phyloP scores from a whole-genome alignment of 2,329 filamentous ascomycete genomes.

The Raffaelea ambrosiae region DNA sequence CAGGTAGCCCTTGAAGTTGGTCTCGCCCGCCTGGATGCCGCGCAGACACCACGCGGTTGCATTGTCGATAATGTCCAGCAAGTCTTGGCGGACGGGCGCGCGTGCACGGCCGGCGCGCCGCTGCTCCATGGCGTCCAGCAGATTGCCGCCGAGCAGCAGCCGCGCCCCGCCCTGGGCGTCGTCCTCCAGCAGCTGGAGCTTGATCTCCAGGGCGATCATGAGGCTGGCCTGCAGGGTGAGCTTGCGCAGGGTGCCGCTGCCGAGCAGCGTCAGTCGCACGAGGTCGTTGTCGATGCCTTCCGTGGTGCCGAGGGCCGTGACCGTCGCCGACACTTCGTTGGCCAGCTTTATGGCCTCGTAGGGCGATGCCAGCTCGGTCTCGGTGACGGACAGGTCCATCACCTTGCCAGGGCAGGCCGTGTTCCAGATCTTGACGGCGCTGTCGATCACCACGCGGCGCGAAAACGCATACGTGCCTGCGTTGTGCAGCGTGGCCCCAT shows the following conservation, averaged over 20 bases:
- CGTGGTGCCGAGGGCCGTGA: neutral
- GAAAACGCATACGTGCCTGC: conserved; percentile 44
- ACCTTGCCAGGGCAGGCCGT: conserved; percentile 10
- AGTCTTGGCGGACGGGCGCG: neutral
- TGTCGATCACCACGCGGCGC: conserved; percentile 37
- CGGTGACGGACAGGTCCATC: neutral
- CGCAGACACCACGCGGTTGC: conserved; percentile 7
- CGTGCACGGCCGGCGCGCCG: neutral
- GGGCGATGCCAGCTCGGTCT: too few species aligned
- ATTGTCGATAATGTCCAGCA: conserved; percentile 2
- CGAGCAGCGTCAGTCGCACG: conserved; percentile 29
- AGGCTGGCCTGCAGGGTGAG: conserved; percentile 28
- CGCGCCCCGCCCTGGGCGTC: neutral
- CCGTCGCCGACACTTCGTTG: too few species aligned
- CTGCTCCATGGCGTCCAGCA: neutral
- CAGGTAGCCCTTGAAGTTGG: conserved; percentile 45
- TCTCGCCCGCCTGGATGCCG: conserved; percentile 26
- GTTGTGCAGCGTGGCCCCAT: conserved; percentile 27
- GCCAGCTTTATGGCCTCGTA: too few species aligned
- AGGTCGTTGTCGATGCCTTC: conserved; percentile 19
- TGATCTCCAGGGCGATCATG: conserved; percentile 34
- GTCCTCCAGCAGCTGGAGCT: conserved; percentile 31
- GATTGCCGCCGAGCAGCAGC: neutral
- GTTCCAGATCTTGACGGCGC: conserved; percentile 20
- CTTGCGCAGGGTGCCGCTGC: conserved; percentile 31